phyloP scores from a whole-genome alignment of 139 green algal species.

The Coccomyxa sp. region DNA sequence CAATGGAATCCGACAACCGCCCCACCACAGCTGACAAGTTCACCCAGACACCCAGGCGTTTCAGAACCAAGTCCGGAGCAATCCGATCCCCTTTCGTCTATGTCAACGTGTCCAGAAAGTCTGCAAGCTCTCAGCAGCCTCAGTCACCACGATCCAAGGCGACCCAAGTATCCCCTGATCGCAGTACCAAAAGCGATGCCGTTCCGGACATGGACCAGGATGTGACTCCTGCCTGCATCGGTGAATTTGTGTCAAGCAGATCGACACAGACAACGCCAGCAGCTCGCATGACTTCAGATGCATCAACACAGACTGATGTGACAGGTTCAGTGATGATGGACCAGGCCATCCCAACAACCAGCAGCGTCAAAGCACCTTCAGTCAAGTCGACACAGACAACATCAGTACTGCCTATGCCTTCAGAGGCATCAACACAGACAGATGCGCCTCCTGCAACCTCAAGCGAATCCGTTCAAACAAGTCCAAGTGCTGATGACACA shows the following conservation, averaged over 20 bases:
- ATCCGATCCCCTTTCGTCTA: not conserved
- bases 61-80: not conserved
- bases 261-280: not conserved
- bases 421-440: not conserved
- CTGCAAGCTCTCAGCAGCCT: too few species aligned
- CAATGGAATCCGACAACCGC: not conserved
- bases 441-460: not conserved
- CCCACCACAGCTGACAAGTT: not conserved
- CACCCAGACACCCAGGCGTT: not conserved
- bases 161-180: too few species aligned
- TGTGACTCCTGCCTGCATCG: not conserved
- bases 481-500: not conserved
- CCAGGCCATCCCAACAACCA: not conserved
- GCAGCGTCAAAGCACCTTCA: not conserved
- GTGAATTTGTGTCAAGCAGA: not conserved
- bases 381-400: not conserved
- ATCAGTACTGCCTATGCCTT: not conserved
- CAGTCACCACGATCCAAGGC: too few species aligned
- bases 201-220: not conserved
- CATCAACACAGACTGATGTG: too few species aligned
- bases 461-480: conserved; percentile 1
- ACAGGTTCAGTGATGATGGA: too few species aligned
- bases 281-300: too few species aligned
- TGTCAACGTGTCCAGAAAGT: too few species aligned
- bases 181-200: not conserved